A percentile compares a stretch with the other conserved stretches of the same genome.
Conservation (phyloP, 176 grass and related monocot genomes). For the Chloris gayana region DNA sequence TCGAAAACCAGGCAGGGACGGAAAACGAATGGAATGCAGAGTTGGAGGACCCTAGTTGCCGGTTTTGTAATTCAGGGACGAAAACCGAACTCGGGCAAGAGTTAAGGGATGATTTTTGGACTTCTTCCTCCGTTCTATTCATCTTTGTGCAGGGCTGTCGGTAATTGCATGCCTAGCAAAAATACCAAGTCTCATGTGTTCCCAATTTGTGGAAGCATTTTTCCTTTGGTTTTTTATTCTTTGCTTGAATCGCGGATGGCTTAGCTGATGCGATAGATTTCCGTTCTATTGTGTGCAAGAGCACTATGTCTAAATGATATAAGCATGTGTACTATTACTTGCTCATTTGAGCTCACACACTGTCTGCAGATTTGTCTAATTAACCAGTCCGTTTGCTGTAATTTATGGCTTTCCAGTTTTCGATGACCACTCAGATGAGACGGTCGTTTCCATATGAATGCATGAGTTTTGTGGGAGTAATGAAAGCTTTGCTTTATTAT, state of each 20-base stretch:
- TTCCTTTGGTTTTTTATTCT: background rate
- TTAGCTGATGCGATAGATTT: background rate
- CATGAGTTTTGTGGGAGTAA: background rate
- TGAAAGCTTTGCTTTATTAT: conserved; percentile 8
- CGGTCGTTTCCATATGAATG: background rate
- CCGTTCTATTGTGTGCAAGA: background rate
- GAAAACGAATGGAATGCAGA: too few relatives aligned
- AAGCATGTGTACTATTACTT: background rate
- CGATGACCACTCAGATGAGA: background rate
- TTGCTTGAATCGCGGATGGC: background rate
- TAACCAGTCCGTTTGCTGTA: background rate
- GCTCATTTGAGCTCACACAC: background rate
- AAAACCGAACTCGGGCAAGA: too few relatives aligned
- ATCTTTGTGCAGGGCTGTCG: background rate
- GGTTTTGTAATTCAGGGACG: too few relatives aligned
- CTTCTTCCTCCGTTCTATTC: too few relatives aligned
- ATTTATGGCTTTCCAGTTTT: background rate
- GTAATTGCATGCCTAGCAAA: background rate
- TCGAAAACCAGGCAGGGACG: too few relatives aligned
- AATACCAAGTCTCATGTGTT: background rate
- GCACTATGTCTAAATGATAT: background rate
- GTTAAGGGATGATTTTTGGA: too few relatives aligned
- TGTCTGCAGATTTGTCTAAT: background rate
- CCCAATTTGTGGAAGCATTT: background rate
- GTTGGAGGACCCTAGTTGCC: too few relatives aligned